Conservation (phyloP, 2,329 filamentous ascomycete genomes). For the Aspergillus fijiensis region DNA sequence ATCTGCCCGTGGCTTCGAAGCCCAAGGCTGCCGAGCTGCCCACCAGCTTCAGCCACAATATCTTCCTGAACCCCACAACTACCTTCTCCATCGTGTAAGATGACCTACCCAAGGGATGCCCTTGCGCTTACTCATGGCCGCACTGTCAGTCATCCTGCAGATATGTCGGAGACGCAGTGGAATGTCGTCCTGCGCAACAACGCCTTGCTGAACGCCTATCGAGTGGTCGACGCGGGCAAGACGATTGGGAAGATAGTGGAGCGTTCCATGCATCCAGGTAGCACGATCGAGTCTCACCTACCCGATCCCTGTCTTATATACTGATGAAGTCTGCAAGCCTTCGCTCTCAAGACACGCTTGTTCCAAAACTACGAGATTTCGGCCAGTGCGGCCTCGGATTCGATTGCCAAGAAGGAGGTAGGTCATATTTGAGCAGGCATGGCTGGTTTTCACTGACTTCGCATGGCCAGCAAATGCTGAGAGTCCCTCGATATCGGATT, state of each 20-base stretch:
- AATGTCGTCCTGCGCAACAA: conserved; percentile 5
- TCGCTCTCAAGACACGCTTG: too few relatives aligned
- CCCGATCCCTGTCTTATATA: too few relatives aligned
- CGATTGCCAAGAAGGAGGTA: too few relatives aligned
- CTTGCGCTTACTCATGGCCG: too few relatives aligned
- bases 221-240: neutral
- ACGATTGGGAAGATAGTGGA: neutral
- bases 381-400: too few relatives aligned
- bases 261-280: conserved; percentile 2
- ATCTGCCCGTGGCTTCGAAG: neutral
- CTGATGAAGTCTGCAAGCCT: too few relatives aligned
- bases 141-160: neutral
- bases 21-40: neutral
- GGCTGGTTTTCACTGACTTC: too few relatives aligned
- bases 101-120: too few relatives aligned
- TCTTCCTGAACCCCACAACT: conserved; percentile 4
- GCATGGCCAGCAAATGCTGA: too few relatives aligned
- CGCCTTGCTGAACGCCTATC: neutral
- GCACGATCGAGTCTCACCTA: neutral
- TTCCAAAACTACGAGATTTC: too few relatives aligned
- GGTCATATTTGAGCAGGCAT: too few relatives aligned
- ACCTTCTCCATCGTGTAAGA: neutral
- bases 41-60: conserved; percentile 8
- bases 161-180: conserved; percentile 5
- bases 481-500: too few relatives aligned